A percentile compares a stretch with the other conserved stretches of the same genome.
Evolutionary conservation across 1,284 basidiomycete species (phyloP).

Genomic region (Kalmanozyma brasiliensis): DNA sequence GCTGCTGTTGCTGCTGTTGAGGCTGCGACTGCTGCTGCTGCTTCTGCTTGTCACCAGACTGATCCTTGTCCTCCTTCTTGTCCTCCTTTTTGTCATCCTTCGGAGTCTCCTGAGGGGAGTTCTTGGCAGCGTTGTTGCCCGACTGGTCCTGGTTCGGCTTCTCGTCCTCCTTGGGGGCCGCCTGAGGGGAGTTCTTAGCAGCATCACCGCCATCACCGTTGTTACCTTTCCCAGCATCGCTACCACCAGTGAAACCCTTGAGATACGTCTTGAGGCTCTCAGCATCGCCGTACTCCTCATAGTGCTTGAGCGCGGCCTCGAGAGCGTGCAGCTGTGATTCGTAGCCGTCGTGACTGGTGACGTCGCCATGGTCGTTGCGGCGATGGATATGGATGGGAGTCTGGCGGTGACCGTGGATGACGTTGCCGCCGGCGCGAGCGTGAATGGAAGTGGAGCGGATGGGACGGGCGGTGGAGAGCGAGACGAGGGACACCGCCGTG

Average conservation of each 20-base stretch:
- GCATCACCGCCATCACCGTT: neutral
- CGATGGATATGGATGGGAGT: slow-evolving; percentile 1
- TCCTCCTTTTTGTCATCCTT: slow-evolving; percentile 6
- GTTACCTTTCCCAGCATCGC: neutral
- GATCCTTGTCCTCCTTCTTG: neutral
- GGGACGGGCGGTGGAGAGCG: slow-evolving; percentile 4
- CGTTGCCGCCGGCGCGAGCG: too few species aligned
- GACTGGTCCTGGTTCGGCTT: neutral
- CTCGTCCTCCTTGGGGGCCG: neutral
- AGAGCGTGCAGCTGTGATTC: slow-evolving; percentile 21
- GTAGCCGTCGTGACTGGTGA: slow-evolving; percentile 17
- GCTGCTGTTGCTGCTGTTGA: slow-evolving; percentile 6
- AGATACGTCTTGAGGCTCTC: slow-evolving; percentile 29
- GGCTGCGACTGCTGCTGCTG: neutral
- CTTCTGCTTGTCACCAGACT: neutral
- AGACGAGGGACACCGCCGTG: too few species aligned
- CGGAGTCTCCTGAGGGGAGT: too few species aligned
- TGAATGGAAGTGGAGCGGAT: slow-evolving; percentile 1
- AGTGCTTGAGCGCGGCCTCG: slow-evolving; percentile 37
- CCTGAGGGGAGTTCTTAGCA: slow-evolving; percentile 1
- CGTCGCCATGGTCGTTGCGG: slow-evolving; percentile 11
- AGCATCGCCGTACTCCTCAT: slow-evolving; percentile 27
- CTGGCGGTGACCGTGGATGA: too few species aligned
- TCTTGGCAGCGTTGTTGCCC: neutral
- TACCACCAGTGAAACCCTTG: slow-evolving; percentile 9